Evolutionary conservation across 495 filamentous ascomycete genomes (phyloP), one percentile per base, ranked within the genome.

Genomic region (Penicillium lagena): DNA sequence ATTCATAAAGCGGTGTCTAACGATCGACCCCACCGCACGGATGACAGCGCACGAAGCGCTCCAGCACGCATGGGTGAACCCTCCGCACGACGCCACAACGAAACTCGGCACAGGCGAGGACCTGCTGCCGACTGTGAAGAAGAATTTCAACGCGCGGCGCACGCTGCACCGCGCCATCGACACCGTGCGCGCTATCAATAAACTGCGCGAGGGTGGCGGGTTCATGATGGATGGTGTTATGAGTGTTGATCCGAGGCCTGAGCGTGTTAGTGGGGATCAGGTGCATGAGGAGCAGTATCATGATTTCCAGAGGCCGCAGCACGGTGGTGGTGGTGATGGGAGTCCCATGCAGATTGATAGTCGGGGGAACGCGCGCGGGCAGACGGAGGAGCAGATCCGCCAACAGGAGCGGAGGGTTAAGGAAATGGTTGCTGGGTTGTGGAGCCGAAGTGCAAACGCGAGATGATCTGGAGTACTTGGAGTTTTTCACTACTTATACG

Each of bases 111-210:
- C 79, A 39, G 75, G 77, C 14, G 72, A 78, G 40, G 93, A 98
- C 69, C 72, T 98, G 42, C 71, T 97, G 47, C 93, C 93, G 1
- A 86, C 83, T 2, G 87, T 98, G 50, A 94, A 94, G 79, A 96
- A 96, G 82, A 98, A 98, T 69, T 98, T 98, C 75, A 98, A 98
- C 54, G 93, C 93, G 7, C 76, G 91, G 28, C 76, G 90, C 45
- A 97, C 91, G 8, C 74, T 98, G 41, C 93, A 97, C 66, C 90
- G 90, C 10, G 93, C 93, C 27, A 97, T 98, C 62, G 93, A 98
- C 63, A 96, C 94, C 0, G 90, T 98, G 37, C 78, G 94, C n/a
- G 93, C 93, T 0, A 96, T 98, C 60, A 96, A 96, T 61, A 96
- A 98, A 70, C 66, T 98, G 35, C 75, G 91, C 40, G 93, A 95